Percentiles rank a stretch among this genome's conserved stretches.
Evolutionary conservation across 1,139 yeast species (phyloP).

Genomic region (Candida pseudoviswanathii): DNA sequence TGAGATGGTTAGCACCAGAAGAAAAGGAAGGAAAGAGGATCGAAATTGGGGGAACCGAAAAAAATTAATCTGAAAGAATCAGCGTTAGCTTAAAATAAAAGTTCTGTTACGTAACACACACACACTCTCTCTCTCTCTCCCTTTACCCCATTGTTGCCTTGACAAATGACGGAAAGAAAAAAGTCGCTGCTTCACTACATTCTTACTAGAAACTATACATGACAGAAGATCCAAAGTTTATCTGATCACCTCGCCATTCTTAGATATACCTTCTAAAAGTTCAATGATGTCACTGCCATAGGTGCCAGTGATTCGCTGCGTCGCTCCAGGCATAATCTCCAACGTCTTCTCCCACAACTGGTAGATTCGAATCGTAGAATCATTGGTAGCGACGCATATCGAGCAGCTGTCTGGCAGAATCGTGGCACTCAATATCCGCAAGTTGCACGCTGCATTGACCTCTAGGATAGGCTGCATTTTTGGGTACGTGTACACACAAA

Average conservation of each 20-base stretch:
- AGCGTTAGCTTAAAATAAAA: background rate
- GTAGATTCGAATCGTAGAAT: conserved; percentile 74
- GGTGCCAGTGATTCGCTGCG: conserved; percentile 34
- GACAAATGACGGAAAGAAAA: background rate
- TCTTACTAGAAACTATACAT: background rate
- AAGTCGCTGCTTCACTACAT: background rate
- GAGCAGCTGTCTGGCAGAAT: conserved; percentile 62
- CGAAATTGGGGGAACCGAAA: background rate
- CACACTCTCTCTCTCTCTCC: background rate
- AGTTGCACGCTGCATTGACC: conserved; percentile 53
- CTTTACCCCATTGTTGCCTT: background rate
- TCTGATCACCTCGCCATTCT: conserved; percentile 16
- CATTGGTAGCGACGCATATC: conserved; percentile 75
- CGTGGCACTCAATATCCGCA: conserved; percentile 67
- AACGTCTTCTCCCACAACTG: conserved; percentile 55
- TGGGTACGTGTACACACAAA: conserved; percentile 70
- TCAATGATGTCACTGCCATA: conserved; percentile 65
- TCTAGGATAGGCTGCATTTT: conserved; percentile 49
- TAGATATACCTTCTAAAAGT: conserved; percentile 53
- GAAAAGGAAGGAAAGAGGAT: background rate
- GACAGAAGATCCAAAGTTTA: conserved; percentile 6
- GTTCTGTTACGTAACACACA: no score
- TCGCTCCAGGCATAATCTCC: conserved; percentile 27
- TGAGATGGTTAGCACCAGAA: background rate
- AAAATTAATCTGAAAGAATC: background rate